Base-by-base conservation (phyloP, 2,329 filamentous ascomycete species). In the Fusarium brevicatenulatum region DNA sequence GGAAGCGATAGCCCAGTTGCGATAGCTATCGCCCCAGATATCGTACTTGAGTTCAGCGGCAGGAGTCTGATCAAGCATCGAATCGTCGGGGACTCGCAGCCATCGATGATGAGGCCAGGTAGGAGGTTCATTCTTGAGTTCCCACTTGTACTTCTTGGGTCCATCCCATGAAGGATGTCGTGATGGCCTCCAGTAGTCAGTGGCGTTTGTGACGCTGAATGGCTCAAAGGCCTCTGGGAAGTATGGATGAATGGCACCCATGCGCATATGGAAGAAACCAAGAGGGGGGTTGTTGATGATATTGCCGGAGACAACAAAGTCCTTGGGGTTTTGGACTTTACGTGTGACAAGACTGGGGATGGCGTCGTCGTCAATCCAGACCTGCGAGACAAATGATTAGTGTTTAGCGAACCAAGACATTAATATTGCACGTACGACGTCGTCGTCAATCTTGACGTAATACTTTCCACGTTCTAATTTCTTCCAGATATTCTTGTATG, bases 401-500 rank as follows among this genome's bases (percentile, higher is more conserved):
- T 6, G 32, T 50, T 37, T 47, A 57, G 36, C 50, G 40, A 69
- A n/a, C 16, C 21, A 28, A 56, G 50, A 43, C 57, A 49, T 37
- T 9, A 18, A 28, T 6, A 28, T 44, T 30, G 7, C 28, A 69
- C 65, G 34, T 64, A 69, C 65, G 13, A 69, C 25, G 13, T 69
- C 65, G n/a, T 74, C 72, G 2, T 74, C 72, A n/a, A 74, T 74
- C 50, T 74, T 74, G 50, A 74, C 71, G 34, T 74, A 74, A 46
- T 74, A 74, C 23, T 74, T 74, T 21, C 65, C 72, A 23, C 71
- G 58, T 3, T 74, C 71, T 7, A 74, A 25, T n/a, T 67, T 43
- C 42, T 54, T 68, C 72, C 72, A 74, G 28, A 73, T 71, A 13
- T 72, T 58, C 28, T 62, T 74, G 18, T 67, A 74, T 7, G 71